phyloP scores from a whole-genome alignment of 805 yeast species.

The Jamesozyma hellenica region DNA sequence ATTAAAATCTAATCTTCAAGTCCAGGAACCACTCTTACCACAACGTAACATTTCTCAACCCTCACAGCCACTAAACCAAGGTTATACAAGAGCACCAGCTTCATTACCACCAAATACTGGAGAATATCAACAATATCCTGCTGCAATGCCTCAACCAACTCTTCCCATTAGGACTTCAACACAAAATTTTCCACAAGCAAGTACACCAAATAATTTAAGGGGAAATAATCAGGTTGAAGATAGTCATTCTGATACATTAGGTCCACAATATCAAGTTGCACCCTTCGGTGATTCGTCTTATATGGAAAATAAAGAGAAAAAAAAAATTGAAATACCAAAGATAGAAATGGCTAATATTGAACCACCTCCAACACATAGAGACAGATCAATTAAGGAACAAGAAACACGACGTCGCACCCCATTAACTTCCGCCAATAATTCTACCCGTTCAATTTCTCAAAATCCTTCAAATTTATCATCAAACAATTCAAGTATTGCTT shows the following conservation, averaged over 20 bases:
- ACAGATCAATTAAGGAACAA: constrained; percentile 8
- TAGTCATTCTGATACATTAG: not conserved
- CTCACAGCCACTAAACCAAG: not conserved
- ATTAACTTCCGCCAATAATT: not conserved
- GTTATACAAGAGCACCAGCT: not conserved
- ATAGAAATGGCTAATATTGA: constrained; percentile 15
- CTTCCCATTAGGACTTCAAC: not conserved
- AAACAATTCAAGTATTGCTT: not conserved
- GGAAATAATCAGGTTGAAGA: not conserved
- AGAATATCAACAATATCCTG: not conserved
- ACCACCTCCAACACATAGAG: constrained; percentile 26
- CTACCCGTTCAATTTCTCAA: not conserved
- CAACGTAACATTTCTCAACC: not conserved
- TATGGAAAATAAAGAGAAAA: constrained; percentile 8
- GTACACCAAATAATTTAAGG: not conserved
- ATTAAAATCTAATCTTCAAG: not conserved
- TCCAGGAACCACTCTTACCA: not conserved
- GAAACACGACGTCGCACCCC: not conserved
- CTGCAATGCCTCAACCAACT: not conserved
- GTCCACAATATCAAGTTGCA: constrained; percentile 11
- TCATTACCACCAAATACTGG: not conserved
- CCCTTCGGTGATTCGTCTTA: constrained; percentile 14
- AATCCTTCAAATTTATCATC: not conserved
- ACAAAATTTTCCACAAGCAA: not conserved
- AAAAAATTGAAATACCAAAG: constrained; percentile 6